Conservation (phyloP, 768 basidiomycete genomes). For the Xerocomus brunneocitrinus region DNA sequence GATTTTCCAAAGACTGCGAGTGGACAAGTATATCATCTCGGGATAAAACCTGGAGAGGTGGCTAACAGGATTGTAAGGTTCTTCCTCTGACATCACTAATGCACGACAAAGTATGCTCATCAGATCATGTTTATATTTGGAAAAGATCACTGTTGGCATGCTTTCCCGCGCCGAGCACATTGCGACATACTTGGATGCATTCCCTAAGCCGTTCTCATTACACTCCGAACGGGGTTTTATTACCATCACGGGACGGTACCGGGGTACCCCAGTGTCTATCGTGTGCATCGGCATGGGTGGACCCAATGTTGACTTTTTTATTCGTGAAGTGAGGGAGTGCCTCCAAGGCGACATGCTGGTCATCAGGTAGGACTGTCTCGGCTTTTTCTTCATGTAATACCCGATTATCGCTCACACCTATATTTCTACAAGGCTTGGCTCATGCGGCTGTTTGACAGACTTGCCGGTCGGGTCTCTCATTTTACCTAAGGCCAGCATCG, state of each 20-base stretch:
- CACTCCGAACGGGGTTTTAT: constrained; percentile 73
- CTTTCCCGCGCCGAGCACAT: constrained; percentile 61
- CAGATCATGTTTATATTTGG: constrained; percentile 3
- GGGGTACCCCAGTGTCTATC: constrained; percentile 60
- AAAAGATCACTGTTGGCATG: constrained; percentile 70
- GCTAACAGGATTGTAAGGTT: constrained; percentile 69
- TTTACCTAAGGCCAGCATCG: constrained; percentile 63
- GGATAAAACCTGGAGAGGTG: constrained; percentile 69
- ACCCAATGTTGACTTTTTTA: constrained; percentile 82
- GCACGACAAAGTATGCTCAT: background rate
- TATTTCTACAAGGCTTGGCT: constrained; percentile 56
- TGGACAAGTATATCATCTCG: constrained; percentile 76
- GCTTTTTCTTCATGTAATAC: background rate
- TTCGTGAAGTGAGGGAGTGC: constrained; percentile 75
- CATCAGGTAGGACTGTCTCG: constrained; percentile 35
- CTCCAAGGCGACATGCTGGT: constrained; percentile 57
- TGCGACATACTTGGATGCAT: constrained; percentile 56
- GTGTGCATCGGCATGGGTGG: constrained; percentile 82
- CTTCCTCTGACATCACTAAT: background rate
- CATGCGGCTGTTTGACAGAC: constrained; percentile 68
- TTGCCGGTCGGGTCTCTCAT: constrained; percentile 75
- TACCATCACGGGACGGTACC: constrained; percentile 65
- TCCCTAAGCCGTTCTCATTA: constrained; percentile 55
- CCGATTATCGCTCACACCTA: background rate
- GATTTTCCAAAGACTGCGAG: constrained; percentile 76